Evolutionary conservation across 257 asterid genomes (phyloP).

Genomic region (Gentiana dahurica): DNA sequence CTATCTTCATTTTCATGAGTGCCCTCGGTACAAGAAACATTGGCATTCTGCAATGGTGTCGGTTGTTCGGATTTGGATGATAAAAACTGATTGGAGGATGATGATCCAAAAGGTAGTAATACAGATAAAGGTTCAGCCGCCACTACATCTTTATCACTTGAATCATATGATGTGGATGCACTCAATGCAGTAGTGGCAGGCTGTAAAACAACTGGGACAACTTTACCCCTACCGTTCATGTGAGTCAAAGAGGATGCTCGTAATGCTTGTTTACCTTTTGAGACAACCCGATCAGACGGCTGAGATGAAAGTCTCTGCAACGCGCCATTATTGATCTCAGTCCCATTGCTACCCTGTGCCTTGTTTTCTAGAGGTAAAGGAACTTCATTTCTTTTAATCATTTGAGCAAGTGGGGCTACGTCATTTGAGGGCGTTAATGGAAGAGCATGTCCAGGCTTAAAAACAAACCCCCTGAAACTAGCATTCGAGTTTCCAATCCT

Average conservation of each 20-base stretch:
- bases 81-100: slow-evolving; percentile 32
- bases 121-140: slow-evolving; percentile 14
- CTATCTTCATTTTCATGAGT: slow-evolving; percentile 16
- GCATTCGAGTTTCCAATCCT: slow-evolving; percentile 60
- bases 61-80: slow-evolving; percentile 16
- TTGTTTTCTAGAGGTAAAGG: slow-evolving; percentile 29
- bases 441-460: slow-evolving; percentile 68
- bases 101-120: slow-evolving; percentile 15
- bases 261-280: slow-evolving; percentile 27
- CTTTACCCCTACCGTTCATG: slow-evolving; percentile 39
- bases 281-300: slow-evolving; percentile 17
- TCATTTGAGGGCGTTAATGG: slow-evolving; percentile 75
- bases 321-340: slow-evolving; percentile 12
- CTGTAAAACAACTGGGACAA: slow-evolving; percentile 11
- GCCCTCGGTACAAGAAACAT: slow-evolving; percentile 14
- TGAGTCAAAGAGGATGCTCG: slow-evolving; percentile 32
- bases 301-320: slow-evolving; percentile 11
- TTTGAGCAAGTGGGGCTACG: slow-evolving; percentile 68
- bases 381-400: slow-evolving; percentile 51
- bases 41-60: slow-evolving; percentile 22
- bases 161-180: slow-evolving; percentile 4
- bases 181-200: slow-evolving; percentile 5
- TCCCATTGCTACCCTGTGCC: slow-evolving; percentile 2
- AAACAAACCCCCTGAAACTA: slow-evolving; percentile 67
- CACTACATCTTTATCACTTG: slow-evolving; percentile 13